A percentile compares a stretch with the other conserved stretches of the same genome.
phyloP scores from a whole-genome alignment of 257 asterid genomes.

The Petrea volubilis region DNA sequence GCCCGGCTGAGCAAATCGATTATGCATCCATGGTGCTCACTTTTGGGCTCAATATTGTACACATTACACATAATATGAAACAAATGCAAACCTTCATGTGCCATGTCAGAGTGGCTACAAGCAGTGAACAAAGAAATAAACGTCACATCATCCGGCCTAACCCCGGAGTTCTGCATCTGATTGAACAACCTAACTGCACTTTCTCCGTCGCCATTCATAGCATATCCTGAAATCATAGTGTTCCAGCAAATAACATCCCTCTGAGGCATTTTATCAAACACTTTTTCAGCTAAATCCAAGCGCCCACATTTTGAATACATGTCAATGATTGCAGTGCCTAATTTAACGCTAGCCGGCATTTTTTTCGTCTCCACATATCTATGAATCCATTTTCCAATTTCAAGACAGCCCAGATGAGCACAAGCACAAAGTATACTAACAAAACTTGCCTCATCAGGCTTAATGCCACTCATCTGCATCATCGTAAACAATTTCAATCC shows the following conservation, averaged over 20 bases:
- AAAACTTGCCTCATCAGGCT: constrained; percentile 64
- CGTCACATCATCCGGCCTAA: constrained; percentile 56
- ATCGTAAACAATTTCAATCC: constrained; percentile 61
- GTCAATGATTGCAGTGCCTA: constrained; percentile 63
- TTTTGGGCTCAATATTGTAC: constrained; percentile 51
- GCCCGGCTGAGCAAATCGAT: constrained; percentile 56
- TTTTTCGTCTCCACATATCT: constrained; percentile 38
- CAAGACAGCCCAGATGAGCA: constrained; percentile 69
- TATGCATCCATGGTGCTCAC: constrained; percentile 74
- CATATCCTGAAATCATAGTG: constrained; percentile 68
- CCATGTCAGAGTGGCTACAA: constrained; percentile 65
- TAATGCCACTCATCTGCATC: constrained; percentile 61
- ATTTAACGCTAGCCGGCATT: constrained; percentile 31
- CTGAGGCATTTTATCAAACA: constrained; percentile 56
- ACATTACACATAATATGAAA: constrained; percentile 47
- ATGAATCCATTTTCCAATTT: constrained; percentile 72
- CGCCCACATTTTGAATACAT: constrained; percentile 77
- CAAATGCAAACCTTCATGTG: constrained; percentile 51
- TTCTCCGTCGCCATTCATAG: constrained; percentile 62
- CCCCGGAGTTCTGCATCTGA: constrained; percentile 49
- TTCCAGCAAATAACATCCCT: constrained; percentile 73
- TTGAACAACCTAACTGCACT: constrained; percentile 47
- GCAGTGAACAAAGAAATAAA: constrained; percentile 64
- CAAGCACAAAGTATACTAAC: constrained; percentile 61
- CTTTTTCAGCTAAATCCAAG: constrained; percentile 47